Evolutionary conservation across 257 asterid species (phyloP).

Genomic region (Capsicum rhomboideum): DNA sequence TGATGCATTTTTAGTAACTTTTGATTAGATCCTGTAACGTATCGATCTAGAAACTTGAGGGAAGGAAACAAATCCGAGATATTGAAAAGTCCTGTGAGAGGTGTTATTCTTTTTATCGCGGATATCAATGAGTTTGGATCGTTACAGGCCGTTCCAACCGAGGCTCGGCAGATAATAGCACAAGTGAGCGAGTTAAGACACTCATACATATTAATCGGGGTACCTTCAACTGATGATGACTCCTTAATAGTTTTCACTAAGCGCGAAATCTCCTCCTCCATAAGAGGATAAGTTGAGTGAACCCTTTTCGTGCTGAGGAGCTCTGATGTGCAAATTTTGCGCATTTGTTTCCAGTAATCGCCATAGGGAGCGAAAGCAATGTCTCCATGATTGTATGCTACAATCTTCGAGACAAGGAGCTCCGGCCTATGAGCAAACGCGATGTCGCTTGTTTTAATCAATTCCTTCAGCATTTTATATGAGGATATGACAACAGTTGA

Average conservation of each 20-base stretch:
- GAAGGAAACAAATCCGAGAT: constrained; percentile 30
- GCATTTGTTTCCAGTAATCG: constrained; percentile 29
- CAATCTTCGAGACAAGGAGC: constrained; percentile 8
- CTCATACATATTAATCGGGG: constrained; percentile 6
- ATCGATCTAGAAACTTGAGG: constrained; percentile 1
- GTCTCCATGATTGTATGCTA: constrained; percentile 15
- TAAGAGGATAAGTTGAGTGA: constrained; percentile 7
- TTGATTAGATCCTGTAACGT: background rate
- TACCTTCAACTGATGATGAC: background rate
- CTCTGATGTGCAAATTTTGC: constrained; percentile 26
- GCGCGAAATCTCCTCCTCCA: constrained; percentile 10
- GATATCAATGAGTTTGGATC: constrained; percentile 9
- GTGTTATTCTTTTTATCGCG: background rate
- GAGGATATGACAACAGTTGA: constrained; percentile 26
- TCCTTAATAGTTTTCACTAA: constrained; percentile 1
- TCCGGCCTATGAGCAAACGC: constrained; percentile 23
- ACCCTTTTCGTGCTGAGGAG: constrained; percentile 20
- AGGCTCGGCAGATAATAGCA: constrained; percentile 15
- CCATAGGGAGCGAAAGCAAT: constrained; percentile 24
- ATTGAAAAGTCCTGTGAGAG: constrained; percentile 14
- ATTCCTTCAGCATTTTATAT: constrained; percentile 11
- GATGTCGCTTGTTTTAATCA: constrained; percentile 15
- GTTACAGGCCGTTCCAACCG: constrained; percentile 16
- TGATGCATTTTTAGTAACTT: constrained; percentile 11
- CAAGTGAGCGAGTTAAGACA: background rate